These are phyloP conservation scores for Debaryomyces robertsiae DNA, from an alignment of 1,139 yeast genomes.

Conservation along the genomic window DNA sequence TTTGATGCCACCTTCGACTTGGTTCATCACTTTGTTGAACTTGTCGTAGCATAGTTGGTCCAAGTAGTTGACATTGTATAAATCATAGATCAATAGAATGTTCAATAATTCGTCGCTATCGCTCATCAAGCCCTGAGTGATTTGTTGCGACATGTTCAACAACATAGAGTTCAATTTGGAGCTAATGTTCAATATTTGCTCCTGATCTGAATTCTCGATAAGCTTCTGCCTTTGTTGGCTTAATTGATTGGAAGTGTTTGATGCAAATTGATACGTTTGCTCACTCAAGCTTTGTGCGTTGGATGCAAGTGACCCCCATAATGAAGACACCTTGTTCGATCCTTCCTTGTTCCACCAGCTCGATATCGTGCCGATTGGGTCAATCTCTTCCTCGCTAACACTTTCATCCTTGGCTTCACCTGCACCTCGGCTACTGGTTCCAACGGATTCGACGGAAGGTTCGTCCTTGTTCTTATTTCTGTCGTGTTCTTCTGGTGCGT, in stretches of 20 bases:
- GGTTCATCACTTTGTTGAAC: constrained; percentile 82
- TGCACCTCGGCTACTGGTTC: constrained; percentile 5
- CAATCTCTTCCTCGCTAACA: constrained; percentile 38
- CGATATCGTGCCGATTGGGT: constrained; percentile 70
- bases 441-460: constrained; percentile 10
- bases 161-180: constrained; percentile 40
- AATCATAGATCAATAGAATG: constrained; percentile 69
- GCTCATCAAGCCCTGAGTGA: constrained; percentile 65
- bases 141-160: constrained; percentile 42
- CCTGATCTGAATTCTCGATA: constrained; percentile 29
- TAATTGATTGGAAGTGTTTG: constrained; percentile 45
- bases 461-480: constrained; percentile 10
- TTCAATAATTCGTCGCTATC: constrained; percentile 60
- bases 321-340: constrained; percentile 66
- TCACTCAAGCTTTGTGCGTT: constrained; percentile 47
- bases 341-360: constrained; percentile 86
- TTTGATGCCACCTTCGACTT: constrained; percentile 86
- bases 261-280: constrained; percentile 47
- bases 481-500: constrained; percentile 2
- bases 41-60: constrained; percentile 65
- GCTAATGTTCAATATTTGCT: constrained; percentile 33
- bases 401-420: constrained; percentile 10
- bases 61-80: constrained; percentile 68
- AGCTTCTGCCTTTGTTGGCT: constrained; percentile 46
- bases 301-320: constrained; percentile 62